These are phyloP conservation scores for Penicillium manginii DNA, from an alignment of 495 filamentous ascomycete species.

Conservation along the genomic window DNA sequence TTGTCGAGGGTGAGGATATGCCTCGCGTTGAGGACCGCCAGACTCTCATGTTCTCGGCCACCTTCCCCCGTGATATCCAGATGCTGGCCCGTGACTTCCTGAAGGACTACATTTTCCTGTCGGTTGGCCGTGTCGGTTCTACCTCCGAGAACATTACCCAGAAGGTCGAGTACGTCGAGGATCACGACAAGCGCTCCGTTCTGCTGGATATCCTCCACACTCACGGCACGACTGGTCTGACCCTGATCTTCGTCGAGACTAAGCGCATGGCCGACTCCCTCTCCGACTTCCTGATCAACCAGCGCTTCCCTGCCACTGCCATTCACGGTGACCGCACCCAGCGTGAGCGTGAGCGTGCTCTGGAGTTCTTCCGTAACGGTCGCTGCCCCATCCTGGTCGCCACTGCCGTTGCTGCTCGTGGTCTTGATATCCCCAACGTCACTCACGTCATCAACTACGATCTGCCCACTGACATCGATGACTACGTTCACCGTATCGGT, in stretches of 20 bases:
- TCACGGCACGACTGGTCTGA: slow-evolving; percentile 80
- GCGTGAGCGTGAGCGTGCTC: slow-evolving; percentile 95
- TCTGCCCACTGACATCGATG: slow-evolving; percentile 96
- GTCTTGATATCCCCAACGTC: slow-evolving; percentile 96
- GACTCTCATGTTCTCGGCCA: slow-evolving; percentile 99
- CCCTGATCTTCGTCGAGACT: slow-evolving; percentile 97
- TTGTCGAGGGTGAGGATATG: slow-evolving; percentile 98
- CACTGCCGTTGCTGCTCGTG: slow-evolving; percentile 94
- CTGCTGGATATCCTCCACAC: slow-evolving; percentile 97
- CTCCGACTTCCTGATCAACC: slow-evolving; percentile 96
- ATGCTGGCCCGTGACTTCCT: slow-evolving; percentile 98
- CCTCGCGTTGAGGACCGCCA: slow-evolving; percentile 81
- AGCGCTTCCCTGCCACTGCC: slow-evolving; percentile 96
- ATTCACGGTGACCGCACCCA: slow-evolving; percentile 99
- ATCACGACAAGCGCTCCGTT: slow-evolving; percentile 95
- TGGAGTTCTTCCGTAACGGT: slow-evolving; percentile 95
- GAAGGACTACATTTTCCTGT: slow-evolving; percentile 98
- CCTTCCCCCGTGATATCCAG: slow-evolving; percentile 98
- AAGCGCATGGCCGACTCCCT: slow-evolving; percentile 99
- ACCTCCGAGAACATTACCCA: slow-evolving; percentile 99
- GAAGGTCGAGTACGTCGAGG: slow-evolving; percentile 97
- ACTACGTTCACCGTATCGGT: slow-evolving; percentile 99
- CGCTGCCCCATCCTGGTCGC: slow-evolving; percentile 96
- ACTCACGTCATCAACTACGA: slow-evolving; percentile 99
- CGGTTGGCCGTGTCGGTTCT: slow-evolving; percentile 98